phyloP scores from a whole-genome alignment of 2,329 filamentous ascomycete genomes.

The Xylariaceae sp. region DNA sequence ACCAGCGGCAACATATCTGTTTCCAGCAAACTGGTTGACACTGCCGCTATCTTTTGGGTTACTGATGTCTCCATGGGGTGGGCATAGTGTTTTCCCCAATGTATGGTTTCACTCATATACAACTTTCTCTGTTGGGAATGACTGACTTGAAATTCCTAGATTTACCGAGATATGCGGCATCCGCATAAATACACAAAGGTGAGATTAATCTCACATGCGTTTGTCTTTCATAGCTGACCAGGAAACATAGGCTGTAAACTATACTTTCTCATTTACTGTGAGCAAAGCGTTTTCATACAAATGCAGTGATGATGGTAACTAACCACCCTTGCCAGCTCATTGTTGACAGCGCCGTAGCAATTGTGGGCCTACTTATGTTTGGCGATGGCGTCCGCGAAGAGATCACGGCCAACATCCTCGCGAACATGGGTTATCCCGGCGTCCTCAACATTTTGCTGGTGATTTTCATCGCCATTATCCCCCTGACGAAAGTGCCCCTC shows the following conservation, averaged over 20 bases:
- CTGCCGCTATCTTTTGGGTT: conserved; percentile 85
- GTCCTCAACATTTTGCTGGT: conserved; percentile 75
- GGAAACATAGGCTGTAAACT: conserved; percentile 59
- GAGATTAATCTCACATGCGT: neutral
- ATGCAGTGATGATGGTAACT: conserved; percentile 4
- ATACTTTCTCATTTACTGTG: conserved; percentile 83
- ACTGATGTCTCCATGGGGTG: conserved; percentile 72
- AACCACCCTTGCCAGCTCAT: conserved; percentile 51
- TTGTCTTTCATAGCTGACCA: conserved; percentile 4
- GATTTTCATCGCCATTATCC: conserved; percentile 85
- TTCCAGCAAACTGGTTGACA: conserved; percentile 82
- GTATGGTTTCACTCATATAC: conserved; percentile 31
- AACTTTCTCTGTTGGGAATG: neutral
- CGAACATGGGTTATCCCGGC: conserved; percentile 68
- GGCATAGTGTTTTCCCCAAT: conserved; percentile 75
- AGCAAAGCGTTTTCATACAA: conserved; percentile 24
- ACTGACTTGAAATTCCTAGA: conserved; percentile 33
- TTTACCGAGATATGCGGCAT: conserved; percentile 63
- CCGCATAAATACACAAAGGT: conserved; percentile 67
- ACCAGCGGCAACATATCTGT: conserved; percentile 74
- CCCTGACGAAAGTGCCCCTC: conserved; percentile 89
- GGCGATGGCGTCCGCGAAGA: conserved; percentile 83
- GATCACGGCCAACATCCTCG: conserved; percentile 85
- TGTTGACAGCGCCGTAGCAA: conserved; percentile 76
- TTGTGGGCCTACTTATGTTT: conserved; percentile 90